These are phyloP conservation scores for Ophiocordyceps camponoti-floridani DNA, from an alignment of 2,329 filamentous ascomycete genomes.

Conservation along the genomic window DNA sequence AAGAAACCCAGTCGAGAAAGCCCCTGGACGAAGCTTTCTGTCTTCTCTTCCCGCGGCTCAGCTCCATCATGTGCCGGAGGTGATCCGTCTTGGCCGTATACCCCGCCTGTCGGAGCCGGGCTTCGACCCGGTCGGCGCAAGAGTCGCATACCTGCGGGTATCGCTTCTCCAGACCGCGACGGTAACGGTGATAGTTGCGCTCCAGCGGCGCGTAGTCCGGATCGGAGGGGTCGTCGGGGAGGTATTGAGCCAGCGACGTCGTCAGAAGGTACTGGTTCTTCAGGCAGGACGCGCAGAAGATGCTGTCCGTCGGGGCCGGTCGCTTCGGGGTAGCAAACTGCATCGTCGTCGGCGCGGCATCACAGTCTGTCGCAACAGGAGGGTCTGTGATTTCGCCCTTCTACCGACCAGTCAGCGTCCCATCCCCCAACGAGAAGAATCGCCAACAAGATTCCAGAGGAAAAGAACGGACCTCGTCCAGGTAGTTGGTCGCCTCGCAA, in stretches of 20 bases:
- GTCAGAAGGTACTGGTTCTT: conserved; percentile 79
- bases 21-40: conserved; percentile 11
- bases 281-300: conserved; percentile 61
- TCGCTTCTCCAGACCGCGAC: conserved; percentile 53
- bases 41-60: conserved; percentile 24
- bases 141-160: conserved; percentile 79
- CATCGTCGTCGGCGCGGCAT: conserved; percentile 16
- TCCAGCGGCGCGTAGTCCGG: conserved; percentile 54
- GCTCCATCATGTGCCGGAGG: conserved; percentile 56
- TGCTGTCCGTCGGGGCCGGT: conserved; percentile 12
- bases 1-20: conserved; percentile 23
- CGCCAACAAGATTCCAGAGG: too few species aligned
- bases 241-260: conserved; percentile 60
- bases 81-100: conserved; percentile 78
- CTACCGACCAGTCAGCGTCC: conserved; percentile 19
- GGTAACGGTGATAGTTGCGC: conserved; percentile 50
- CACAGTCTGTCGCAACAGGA: conserved; percentile 36
- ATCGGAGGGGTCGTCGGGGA: conserved; percentile 45
- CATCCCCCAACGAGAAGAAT: too few species aligned
- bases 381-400: conserved; percentile 83
- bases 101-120: conserved; percentile 49
- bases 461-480: conserved; percentile 51
- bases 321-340: conserved; percentile 27
- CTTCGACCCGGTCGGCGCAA: conserved; percentile 59
- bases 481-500: conserved; percentile 77